Conservation (phyloP, 2,329 filamentous ascomycete species). For the Penicillium sp. region DNA sequence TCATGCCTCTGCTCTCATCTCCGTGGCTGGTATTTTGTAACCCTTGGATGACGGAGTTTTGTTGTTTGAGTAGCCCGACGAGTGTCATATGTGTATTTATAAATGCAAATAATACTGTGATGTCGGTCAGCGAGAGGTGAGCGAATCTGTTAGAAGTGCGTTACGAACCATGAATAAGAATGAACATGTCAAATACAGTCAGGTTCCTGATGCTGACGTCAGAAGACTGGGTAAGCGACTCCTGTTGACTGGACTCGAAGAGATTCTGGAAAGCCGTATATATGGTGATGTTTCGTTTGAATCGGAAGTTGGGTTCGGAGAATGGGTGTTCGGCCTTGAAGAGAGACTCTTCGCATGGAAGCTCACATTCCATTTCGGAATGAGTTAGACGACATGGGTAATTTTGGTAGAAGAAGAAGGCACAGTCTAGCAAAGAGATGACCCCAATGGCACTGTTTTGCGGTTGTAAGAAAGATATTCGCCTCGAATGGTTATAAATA, state of each 20-base stretch:
- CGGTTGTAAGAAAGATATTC: neutral
- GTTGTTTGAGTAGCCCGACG: constrained; percentile 34
- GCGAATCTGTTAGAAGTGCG: neutral
- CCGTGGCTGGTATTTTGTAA: constrained; percentile 6
- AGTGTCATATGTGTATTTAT: constrained; percentile 48
- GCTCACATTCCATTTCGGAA: constrained; percentile 48
- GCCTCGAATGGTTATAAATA: neutral
- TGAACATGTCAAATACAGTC: constrained; percentile 47
- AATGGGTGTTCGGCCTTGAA: constrained; percentile 50
- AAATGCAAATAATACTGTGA: constrained; percentile 44
- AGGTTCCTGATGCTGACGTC: constrained; percentile 27
- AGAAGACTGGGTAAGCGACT: constrained; percentile 5
- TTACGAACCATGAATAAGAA: constrained; percentile 46
- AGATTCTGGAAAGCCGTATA: constrained; percentile 45
- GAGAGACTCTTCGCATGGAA: constrained; percentile 47
- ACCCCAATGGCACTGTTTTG: constrained; percentile 43
- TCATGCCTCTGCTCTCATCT: constrained; percentile 10
- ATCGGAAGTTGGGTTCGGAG: constrained; percentile 43
- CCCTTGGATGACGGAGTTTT: constrained; percentile 4
- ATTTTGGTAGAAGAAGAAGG: constrained; percentile 52
- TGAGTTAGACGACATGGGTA: constrained; percentile 47
- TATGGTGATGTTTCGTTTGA: constrained; percentile 41
- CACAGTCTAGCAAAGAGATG: constrained; percentile 49
- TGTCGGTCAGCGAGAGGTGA: constrained; percentile 1
- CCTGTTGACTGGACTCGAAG: constrained; percentile 35